These are phyloP conservation scores for Colletotrichum australisinense DNA, from an alignment of 2,329 filamentous ascomycete species.

Conservation along the genomic window DNA sequence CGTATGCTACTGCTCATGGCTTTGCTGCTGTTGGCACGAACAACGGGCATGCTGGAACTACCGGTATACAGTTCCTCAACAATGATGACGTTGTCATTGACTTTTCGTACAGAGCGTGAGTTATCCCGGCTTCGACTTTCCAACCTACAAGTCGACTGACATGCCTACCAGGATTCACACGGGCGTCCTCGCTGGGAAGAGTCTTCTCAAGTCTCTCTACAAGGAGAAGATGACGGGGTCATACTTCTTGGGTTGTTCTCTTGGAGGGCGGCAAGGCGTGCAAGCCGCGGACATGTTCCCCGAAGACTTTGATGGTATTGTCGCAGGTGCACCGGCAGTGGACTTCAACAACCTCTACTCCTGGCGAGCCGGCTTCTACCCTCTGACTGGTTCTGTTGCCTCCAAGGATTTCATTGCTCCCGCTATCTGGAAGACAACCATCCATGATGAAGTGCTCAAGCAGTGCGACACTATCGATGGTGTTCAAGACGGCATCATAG, in stretches of 20 bases:
- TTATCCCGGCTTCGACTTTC: not conserved
- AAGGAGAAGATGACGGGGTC: slow-evolving; percentile 48
- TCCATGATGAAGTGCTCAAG: slow-evolving; percentile 51
- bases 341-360: slow-evolving; percentile 45
- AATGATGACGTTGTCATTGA: slow-evolving; percentile 50
- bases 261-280: slow-evolving; percentile 65
- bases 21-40: slow-evolving; percentile 62
- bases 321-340: slow-evolving; percentile 61
- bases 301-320: slow-evolving; percentile 64
- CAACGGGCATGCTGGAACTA: slow-evolving; percentile 61
- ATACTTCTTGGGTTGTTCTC: slow-evolving; percentile 65
- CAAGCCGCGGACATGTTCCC: slow-evolving; percentile 54
- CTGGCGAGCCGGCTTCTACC: slow-evolving; percentile 50
- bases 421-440: slow-evolving; percentile 16
- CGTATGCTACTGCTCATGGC: slow-evolving; percentile 54
- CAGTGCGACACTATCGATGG: slow-evolving; percentile 63
- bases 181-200: slow-evolving; percentile 60
- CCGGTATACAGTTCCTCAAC: slow-evolving; percentile 44
- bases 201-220: slow-evolving; percentile 61
- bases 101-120: slow-evolving; percentile 47
- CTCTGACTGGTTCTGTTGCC: slow-evolving; percentile 50
- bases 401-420: slow-evolving; percentile 42
- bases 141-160: not conserved
- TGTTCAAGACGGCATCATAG: slow-evolving; percentile 58
- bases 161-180: slow-evolving; percentile 51